Conservation (phyloP, 1,284 basidiomycete genomes). For the Porogramme epimiltina region DNA sequence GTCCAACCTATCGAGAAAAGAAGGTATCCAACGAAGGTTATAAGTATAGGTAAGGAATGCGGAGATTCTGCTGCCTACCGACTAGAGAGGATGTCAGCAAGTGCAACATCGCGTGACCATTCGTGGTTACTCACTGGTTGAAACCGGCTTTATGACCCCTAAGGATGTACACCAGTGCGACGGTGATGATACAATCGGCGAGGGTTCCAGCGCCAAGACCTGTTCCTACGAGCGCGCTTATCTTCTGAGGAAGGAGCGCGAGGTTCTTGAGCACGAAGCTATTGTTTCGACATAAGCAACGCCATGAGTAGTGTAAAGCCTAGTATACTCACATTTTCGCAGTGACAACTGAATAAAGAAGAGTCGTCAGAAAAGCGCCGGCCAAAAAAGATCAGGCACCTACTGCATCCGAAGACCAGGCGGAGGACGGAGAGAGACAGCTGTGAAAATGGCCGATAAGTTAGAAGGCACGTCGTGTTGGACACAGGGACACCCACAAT, state of each 20-base stretch:
- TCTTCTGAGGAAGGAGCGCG: slow-evolving; percentile 1
- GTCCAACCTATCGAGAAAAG: too few species aligned
- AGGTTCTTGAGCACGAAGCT: slow-evolving; percentile 1
- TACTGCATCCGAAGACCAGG: slow-evolving; percentile 3
- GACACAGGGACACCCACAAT: neutral
- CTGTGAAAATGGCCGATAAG: neutral
- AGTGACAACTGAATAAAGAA: neutral
- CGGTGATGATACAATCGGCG: slow-evolving; percentile 19
- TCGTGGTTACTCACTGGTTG: slow-evolving; percentile 5
- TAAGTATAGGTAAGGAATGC: too few species aligned
- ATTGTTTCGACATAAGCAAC: too few species aligned
- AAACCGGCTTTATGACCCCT: slow-evolving; percentile 13
- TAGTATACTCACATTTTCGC: slow-evolving; percentile 3
- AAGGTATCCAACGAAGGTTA: too few species aligned
- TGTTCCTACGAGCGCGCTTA: slow-evolving; percentile 5
- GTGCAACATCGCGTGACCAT: too few species aligned
- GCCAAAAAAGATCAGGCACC: neutral
- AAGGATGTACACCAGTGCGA: slow-evolving; percentile 13
- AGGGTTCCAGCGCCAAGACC: slow-evolving; percentile 16
- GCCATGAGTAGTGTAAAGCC: too few species aligned
- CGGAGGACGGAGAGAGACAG: slow-evolving; percentile 8
- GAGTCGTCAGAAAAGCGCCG: neutral
- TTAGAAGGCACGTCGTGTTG: neutral
- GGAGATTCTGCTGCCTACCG: too few species aligned
- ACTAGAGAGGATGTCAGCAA: too few species aligned